Percentiles rank a stretch among this genome's conserved stretches.
phyloP scores from a whole-genome alignment of 805 yeast species.

The Ogataea nakhonphanomensis region DNA sequence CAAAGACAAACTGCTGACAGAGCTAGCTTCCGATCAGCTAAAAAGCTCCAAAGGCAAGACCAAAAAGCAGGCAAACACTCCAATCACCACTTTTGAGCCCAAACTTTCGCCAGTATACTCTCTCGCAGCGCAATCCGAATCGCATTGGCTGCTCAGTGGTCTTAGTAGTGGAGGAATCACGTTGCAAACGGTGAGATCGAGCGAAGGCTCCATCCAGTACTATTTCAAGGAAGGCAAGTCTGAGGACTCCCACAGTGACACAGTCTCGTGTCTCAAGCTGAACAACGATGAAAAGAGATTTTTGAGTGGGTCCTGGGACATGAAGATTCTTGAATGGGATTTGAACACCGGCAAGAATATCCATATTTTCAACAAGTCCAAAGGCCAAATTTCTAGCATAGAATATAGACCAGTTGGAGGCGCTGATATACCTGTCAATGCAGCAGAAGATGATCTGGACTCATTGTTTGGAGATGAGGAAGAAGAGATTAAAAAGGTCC shows the following conservation, averaged over 20 bases:
- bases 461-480: conserved; percentile 25
- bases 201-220: conserved; percentile 78
- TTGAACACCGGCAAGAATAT: conserved; percentile 61
- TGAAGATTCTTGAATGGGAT: conserved; percentile 78
- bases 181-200: conserved; percentile 75
- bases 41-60: conserved; percentile 16
- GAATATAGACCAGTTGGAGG: conserved; percentile 66
- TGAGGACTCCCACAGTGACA: conserved; percentile 52
- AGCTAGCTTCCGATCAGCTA: conserved; percentile 19
- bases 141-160: conserved; percentile 83
- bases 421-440: conserved; percentile 35
- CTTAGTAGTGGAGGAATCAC: conserved; percentile 81
- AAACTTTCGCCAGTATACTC: conserved; percentile 82
- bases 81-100: conserved; percentile 46
- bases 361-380: conserved; percentile 48
- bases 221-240: conserved; percentile 47
- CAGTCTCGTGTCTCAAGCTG: conserved; percentile 70
- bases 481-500: conserved; percentile 37
- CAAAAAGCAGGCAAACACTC: conserved; percentile 36
- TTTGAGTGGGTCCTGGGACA: conserved; percentile 91
- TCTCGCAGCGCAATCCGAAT: conserved; percentile 76
- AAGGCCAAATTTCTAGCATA: conserved; percentile 78
- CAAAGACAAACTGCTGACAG: conserved; percentile 34
- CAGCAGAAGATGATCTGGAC: conserved; percentile 16
- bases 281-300: conserved; percentile 60